Conservation (phyloP, 2,329 filamentous ascomycete genomes). For the Xylariaceae sp. region DNA sequence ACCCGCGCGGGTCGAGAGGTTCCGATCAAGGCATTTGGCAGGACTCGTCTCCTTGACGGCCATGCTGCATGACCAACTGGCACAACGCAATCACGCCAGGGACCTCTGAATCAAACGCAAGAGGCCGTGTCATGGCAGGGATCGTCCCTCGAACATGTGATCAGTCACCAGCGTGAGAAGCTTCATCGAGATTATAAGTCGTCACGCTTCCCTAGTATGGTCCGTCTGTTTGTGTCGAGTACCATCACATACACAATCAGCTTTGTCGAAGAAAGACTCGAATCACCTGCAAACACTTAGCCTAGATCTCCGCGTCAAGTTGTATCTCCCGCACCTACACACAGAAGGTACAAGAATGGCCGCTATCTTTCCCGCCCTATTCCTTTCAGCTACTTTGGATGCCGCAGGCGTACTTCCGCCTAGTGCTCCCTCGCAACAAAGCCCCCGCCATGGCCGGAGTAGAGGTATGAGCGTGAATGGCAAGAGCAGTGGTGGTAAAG, state of each 20-base stretch:
- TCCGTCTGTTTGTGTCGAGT: not conserved
- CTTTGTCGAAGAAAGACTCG: not conserved
- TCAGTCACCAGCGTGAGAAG: slow-evolving; percentile 6
- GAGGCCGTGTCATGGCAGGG: slow-evolving; percentile 14
- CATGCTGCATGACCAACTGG: slow-evolving; percentile 23
- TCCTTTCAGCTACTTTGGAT: slow-evolving; percentile 33
- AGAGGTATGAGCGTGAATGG: slow-evolving; percentile 35
- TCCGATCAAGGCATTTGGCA: slow-evolving; percentile 12
- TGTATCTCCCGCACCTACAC: slow-evolving; percentile 6
- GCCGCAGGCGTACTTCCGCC: slow-evolving; percentile 35
- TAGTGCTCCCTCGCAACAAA: slow-evolving; percentile 33
- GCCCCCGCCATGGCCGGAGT: slow-evolving; percentile 37
- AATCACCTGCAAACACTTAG: slow-evolving; percentile 6
- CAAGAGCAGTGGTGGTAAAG: slow-evolving; percentile 30
- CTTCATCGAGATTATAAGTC: slow-evolving; percentile 17
- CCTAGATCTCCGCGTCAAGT: not conserved
- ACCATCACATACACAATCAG: slow-evolving; percentile 2
- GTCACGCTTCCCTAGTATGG: not conserved
- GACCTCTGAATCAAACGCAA: slow-evolving; percentile 12
- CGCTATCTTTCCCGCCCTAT: slow-evolving; percentile 32
- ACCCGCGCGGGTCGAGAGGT: slow-evolving; percentile 20
- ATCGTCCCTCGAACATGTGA: slow-evolving; percentile 16
- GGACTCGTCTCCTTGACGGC: slow-evolving; percentile 16
- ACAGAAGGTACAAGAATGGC: slow-evolving; percentile 27
- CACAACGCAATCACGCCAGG: slow-evolving; percentile 19